Percentiles rank a stretch among this genome's conserved stretches.
These are phyloP conservation scores for Penstemon davidsonii DNA, from an alignment of 257 asterid species.

Conservation along the genomic window DNA sequence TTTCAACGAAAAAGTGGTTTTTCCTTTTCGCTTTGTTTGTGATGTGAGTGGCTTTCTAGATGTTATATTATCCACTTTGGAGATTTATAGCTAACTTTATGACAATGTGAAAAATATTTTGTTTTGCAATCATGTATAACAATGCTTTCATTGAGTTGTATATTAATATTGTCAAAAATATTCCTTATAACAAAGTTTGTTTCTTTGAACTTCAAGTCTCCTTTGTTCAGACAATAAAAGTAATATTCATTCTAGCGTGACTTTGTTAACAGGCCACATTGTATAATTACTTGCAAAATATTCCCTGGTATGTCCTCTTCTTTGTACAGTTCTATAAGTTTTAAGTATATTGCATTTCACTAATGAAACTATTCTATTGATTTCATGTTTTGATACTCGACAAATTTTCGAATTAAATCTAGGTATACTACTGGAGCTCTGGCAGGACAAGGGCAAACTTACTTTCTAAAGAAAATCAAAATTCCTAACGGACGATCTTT, in stretches of 20 bases:
- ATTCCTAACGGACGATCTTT: slow-evolving; percentile 43
- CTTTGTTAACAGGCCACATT: slow-evolving; percentile 49
- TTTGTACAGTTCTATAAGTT: slow-evolving; percentile 1
- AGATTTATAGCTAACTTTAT: slow-evolving; percentile 9
- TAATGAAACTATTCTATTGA: background rate
- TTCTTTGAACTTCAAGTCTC: background rate
- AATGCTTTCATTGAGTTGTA: background rate
- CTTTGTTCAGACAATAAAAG: no score
- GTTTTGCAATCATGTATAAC: background rate
- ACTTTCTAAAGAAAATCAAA: slow-evolving; percentile 38
- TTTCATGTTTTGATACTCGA: slow-evolving; percentile 7
- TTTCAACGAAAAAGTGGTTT: background rate
- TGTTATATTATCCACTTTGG: slow-evolving; percentile 6
- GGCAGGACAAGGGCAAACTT: slow-evolving; percentile 34
- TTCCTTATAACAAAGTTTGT: background rate
- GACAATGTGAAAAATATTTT: background rate
- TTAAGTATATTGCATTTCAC: background rate
- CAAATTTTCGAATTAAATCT: slow-evolving; percentile 27
- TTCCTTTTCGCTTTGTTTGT: slow-evolving; percentile 4
- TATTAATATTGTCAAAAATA: background rate
- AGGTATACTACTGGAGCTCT: slow-evolving; percentile 53
- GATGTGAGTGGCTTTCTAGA: background rate
- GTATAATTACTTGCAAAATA: slow-evolving; percentile 37
- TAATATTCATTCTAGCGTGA: background rate
- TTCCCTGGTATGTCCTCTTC: slow-evolving; percentile 54